Percentiles rank a stretch among this genome's conserved stretches.
Evolutionary conservation across 1,284 basidiomycete species (phyloP).

Genomic region (Moesziomyces sp.): DNA sequence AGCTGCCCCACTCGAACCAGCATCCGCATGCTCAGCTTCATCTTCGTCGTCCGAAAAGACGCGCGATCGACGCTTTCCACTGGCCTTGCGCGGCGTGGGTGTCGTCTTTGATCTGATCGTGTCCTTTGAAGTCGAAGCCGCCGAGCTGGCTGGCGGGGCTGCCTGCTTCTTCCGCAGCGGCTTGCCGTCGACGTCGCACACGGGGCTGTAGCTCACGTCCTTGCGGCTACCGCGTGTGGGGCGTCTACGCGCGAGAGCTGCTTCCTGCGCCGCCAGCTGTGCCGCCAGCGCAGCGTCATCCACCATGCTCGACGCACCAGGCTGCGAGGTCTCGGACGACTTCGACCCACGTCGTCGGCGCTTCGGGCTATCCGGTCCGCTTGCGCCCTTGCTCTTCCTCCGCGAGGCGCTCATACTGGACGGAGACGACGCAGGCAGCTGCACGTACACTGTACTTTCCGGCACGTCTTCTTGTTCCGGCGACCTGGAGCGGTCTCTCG

Average conservation of each 20-base stretch:
- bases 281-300: conserved; percentile 45
- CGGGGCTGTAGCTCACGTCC: conserved; percentile 33
- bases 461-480: background rate
- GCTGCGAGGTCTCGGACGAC: conserved; percentile 6
- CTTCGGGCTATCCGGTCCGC: background rate
- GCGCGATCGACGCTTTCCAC: conserved; percentile 18
- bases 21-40: conserved; percentile 4
- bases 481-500: conserved; percentile 5
- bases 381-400: conserved; percentile 7
- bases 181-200: conserved; percentile 35
- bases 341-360: conserved; percentile 15
- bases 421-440: conserved; percentile 20
- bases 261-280: conserved; percentile 29
- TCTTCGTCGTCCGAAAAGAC: conserved; percentile 29
- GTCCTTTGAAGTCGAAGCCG: conserved; percentile 6
- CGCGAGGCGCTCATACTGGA: conserved; percentile 2
- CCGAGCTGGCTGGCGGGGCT: background rate
- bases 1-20: background rate
- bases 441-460: conserved; percentile 17
- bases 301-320: background rate
- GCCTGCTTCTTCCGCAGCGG: conserved; percentile 17
- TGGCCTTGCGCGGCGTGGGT: conserved; percentile 3
- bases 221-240: conserved; percentile 25
- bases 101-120: conserved; percentile 8
- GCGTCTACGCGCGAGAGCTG: conserved; percentile 24